Evolutionary conservation across 73 alveolate genomes (phyloP).

Genomic region (Paramecium pentaurelia): DNA sequence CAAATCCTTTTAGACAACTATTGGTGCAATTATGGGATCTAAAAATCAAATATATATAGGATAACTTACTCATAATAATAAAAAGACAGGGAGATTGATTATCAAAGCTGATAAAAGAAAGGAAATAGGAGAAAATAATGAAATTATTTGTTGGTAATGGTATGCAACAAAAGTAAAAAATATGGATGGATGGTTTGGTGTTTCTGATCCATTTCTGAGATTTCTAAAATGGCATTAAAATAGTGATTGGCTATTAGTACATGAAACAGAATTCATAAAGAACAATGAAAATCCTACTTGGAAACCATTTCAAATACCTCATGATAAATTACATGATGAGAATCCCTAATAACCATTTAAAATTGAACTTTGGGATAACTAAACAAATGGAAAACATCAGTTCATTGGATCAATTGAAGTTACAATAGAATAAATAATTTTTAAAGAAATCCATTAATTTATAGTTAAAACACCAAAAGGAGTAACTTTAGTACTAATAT

Average conservation of each 20-base stretch:
- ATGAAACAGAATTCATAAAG: conserved; percentile 6
- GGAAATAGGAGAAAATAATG: neutral
- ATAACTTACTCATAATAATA: neutral
- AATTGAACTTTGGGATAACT: conserved; percentile 46
- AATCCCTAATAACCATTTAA: conserved; percentile 24
- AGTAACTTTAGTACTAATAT: conserved; percentile 40
- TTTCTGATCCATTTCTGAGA: conserved; percentile 24
- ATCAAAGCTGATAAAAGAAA: conserved; percentile 65
- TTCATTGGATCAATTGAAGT: conserved; percentile 35
- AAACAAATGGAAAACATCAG: conserved; percentile 36
- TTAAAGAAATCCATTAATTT: neutral
- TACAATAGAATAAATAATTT: neutral
- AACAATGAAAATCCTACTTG: conserved; percentile 22
- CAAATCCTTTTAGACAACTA: conserved; percentile 55
- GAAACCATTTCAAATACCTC: conserved; percentile 17
- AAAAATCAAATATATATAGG: conserved; percentile 25
- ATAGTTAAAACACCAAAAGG: neutral
- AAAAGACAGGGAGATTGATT: conserved; percentile 66
- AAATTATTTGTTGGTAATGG: conserved; percentile 24
- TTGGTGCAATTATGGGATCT: conserved; percentile 77
- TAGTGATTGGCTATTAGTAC: neutral
- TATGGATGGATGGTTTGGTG: conserved; percentile 58
- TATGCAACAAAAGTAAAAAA: conserved; percentile 33
- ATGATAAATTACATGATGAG: neutral
- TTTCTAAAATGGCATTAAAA: neutral